Conservation (phyloP, 768 basidiomycete species). For the Paxillus ammoniavirescens region DNA sequence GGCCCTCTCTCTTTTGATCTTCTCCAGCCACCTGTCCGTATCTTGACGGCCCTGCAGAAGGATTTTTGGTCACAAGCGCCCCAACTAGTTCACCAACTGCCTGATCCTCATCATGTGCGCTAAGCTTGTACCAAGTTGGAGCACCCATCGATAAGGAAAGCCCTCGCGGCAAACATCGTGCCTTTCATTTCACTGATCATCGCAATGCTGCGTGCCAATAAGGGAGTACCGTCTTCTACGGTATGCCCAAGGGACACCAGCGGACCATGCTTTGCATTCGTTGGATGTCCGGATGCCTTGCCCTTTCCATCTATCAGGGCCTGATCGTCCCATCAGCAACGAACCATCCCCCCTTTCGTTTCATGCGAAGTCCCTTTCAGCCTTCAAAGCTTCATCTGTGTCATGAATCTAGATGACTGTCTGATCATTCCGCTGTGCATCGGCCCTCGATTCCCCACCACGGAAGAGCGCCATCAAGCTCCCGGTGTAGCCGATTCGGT, state of each 20-base stretch:
- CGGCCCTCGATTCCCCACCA: too few relatives aligned
- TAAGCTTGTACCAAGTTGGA: neutral
- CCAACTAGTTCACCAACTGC: neutral
- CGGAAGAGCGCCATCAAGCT: too few relatives aligned
- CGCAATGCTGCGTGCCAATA: slow-evolving; percentile 10
- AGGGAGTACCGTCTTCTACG: too few relatives aligned
- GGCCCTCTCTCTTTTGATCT: neutral
- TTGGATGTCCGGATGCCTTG: slow-evolving; percentile 8
- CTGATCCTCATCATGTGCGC: slow-evolving; percentile 7
- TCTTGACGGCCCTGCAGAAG: neutral
- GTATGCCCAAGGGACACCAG: neutral
- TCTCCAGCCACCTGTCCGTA: neutral
- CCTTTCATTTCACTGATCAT: slow-evolving; percentile 32
- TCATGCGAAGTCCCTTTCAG: neutral
- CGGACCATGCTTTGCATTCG: slow-evolving; percentile 15
- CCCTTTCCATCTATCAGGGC: slow-evolving; percentile 5
- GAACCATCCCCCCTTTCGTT: neutral
- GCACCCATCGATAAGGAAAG: slow-evolving; percentile 26
- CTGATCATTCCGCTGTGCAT: neutral
- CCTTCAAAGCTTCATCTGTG: neutral
- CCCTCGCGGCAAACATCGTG: slow-evolving; percentile 17
- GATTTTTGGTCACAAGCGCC: neutral
- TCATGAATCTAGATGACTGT: neutral
- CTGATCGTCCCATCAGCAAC: slow-evolving; percentile 1
- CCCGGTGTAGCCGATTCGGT: neutral